Conservation (phyloP, 116 monocot species). For the Zostera marina region DNA sequence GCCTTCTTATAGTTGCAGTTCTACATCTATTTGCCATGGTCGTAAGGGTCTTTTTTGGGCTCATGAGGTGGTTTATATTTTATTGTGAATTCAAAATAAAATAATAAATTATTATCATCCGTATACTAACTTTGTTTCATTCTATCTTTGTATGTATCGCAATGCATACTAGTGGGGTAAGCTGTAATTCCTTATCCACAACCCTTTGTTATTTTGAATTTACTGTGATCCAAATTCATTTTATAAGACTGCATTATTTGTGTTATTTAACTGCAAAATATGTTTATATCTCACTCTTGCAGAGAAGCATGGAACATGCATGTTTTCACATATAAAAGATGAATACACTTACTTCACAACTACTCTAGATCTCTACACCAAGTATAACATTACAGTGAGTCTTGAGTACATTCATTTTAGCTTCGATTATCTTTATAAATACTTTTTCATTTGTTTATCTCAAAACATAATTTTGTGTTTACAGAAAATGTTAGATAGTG, state of each 20-base stretch:
- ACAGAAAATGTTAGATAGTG: slow-evolving; percentile 44
- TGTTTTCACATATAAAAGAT: slow-evolving; percentile 56
- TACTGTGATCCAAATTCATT: background rate
- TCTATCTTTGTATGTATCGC: background rate
- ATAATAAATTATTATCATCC: background rate
- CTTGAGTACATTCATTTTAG: background rate
- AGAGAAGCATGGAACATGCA: slow-evolving; percentile 97
- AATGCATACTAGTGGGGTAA: slow-evolving; percentile 3
- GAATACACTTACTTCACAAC: slow-evolving; percentile 72
- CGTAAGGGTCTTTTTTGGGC: slow-evolving; percentile 81
- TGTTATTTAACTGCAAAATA: background rate
- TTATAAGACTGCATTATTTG: background rate
- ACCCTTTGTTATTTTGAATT: background rate
- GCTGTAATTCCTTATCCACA: background rate
- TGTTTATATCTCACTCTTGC: slow-evolving; percentile 8
- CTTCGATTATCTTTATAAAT: background rate
- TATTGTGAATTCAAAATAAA: background rate
- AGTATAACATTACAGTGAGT: slow-evolving; percentile 88
- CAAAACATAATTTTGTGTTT: background rate
- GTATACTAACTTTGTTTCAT: background rate
- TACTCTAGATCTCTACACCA: slow-evolving; percentile 60
- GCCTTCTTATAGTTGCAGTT: slow-evolving; percentile 76
- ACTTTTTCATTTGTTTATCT: background rate
- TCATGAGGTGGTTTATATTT: slow-evolving; percentile 44
- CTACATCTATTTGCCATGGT: slow-evolving; percentile 56